Evolutionary conservation across 1,284 basidiomycete species (phyloP).

Genomic region (Mycena sp.): DNA sequence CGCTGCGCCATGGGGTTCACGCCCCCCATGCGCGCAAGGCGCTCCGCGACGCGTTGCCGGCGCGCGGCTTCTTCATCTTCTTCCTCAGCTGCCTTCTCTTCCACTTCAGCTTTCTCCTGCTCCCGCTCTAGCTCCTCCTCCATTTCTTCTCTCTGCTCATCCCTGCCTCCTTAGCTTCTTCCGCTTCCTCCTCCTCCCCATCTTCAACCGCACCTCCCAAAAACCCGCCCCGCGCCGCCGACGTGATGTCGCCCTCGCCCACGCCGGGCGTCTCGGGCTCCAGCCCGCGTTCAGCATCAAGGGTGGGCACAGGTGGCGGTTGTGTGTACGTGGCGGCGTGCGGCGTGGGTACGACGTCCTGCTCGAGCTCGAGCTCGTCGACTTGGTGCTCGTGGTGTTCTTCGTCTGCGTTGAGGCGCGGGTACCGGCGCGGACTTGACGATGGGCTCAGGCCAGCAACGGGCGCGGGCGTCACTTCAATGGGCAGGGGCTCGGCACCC

Average conservation of each 20-base stretch:
- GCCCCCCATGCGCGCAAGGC: slow-evolving; percentile 71
- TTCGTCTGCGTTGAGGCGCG: no score
- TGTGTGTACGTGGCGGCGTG: not conserved
- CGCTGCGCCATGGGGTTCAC: slow-evolving; percentile 66
- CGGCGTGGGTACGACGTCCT: not conserved
- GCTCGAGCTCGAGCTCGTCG: not conserved
- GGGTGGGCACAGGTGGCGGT: not conserved
- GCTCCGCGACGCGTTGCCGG: slow-evolving; percentile 67
- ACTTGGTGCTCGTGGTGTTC: no score
- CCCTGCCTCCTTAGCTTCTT: not conserved
- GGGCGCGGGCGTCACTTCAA: no score
- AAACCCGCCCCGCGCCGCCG: not conserved
- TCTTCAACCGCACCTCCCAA: not conserved
- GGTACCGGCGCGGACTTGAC: no score
- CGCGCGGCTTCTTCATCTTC: slow-evolving; percentile 52
- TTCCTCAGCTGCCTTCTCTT: slow-evolving; percentile 9
- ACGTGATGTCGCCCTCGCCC: slow-evolving; percentile 19
- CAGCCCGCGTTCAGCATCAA: not conserved
- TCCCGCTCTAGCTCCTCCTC: not conserved
- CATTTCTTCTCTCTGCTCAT: not conserved
- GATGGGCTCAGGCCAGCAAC: no score
- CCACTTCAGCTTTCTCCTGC: not conserved
- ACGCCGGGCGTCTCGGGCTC: not conserved
- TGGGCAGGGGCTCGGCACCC: no score
- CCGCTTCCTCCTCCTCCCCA: not conserved